Conservation (phyloP, 495 filamentous ascomycete genomes). For the Staphylotrichum tortipilum region DNA sequence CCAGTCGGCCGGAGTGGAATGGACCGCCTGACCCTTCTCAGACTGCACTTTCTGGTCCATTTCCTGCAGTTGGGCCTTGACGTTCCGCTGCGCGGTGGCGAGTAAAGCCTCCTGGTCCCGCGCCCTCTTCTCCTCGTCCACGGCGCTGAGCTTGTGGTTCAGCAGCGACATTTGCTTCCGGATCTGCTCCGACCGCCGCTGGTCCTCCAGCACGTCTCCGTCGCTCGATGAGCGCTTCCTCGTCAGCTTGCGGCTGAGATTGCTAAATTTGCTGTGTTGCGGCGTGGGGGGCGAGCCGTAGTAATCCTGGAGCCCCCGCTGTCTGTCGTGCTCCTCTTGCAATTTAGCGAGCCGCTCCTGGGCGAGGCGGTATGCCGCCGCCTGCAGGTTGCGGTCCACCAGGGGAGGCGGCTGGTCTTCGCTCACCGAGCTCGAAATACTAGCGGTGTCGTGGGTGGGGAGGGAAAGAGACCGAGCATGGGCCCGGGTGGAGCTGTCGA, state of each 20-base stretch:
- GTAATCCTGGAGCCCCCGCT: constrained; percentile 56
- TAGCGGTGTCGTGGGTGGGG: constrained; percentile 8
- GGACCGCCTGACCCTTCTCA: constrained; percentile 67
- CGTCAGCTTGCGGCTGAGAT: constrained; percentile 46
- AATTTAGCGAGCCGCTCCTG: constrained; percentile 74
- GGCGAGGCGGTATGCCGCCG: constrained; percentile 75
- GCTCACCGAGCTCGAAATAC: background rate
- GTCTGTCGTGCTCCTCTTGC: constrained; percentile 55
- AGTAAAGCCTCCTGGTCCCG: constrained; percentile 66
- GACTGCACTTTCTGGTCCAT: constrained; percentile 73
- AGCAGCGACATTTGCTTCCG: constrained; percentile 73
- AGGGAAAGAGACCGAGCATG: constrained; percentile 22
- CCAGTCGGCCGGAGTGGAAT: constrained; percentile 65
- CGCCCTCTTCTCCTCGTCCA: constrained; percentile 67
- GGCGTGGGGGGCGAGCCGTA: constrained; percentile 44
- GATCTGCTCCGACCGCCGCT: constrained; percentile 59
- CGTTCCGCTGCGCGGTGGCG: constrained; percentile 74
- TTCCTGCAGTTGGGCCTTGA: constrained; percentile 62
- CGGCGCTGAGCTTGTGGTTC: constrained; percentile 54
- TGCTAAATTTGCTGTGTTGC: constrained; percentile 43
- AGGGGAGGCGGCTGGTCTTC: constrained; percentile 18
- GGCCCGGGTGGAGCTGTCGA: constrained; percentile 39
- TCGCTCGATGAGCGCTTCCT: constrained; percentile 64
- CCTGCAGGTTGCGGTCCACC: constrained; percentile 56
- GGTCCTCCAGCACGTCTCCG: constrained; percentile 53